Percentiles rank a stretch among this genome's conserved stretches.
Evolutionary conservation across 306 rosid genomes (phyloP).

Genomic region (Fagus crenata): DNA sequence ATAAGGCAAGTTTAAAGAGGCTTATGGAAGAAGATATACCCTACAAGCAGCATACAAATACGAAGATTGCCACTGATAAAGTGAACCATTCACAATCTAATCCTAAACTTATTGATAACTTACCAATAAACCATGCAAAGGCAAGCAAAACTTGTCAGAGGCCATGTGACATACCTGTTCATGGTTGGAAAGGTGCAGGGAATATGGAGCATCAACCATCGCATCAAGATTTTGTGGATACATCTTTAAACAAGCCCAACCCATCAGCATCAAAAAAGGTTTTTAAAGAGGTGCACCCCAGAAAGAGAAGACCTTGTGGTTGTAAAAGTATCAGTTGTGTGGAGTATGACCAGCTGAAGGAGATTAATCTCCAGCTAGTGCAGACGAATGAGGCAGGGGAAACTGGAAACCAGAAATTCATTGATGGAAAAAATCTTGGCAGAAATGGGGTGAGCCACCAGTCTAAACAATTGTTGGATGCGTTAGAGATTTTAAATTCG

Average conservation of each 20-base stretch:
- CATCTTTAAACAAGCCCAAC: conserved; percentile 28
- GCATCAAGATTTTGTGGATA: conserved; percentile 19
- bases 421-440: conserved; percentile 36
- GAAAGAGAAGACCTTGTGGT: conserved; percentile 41
- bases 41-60: not conserved
- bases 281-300: conserved; percentile 37
- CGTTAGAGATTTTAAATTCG: conserved; percentile 61
- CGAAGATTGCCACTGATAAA: not conserved
- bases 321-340: conserved; percentile 46
- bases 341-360: conserved; percentile 36
- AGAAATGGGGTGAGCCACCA: conserved; percentile 44
- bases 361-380: conserved; percentile 18
- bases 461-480: conserved; percentile 63
- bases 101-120: conserved; percentile 10
- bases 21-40: conserved; percentile 22
- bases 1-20: conserved; percentile 15
- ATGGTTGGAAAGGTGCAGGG: conserved; percentile 1
- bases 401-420: conserved; percentile 45
- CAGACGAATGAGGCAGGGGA: conserved; percentile 46
- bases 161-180: conserved; percentile 9
- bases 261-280: conserved; percentile 27
- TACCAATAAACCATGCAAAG: conserved; percentile 30
- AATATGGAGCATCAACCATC: conserved; percentile 24
- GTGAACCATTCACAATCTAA: conserved; percentile 9
- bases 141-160: conserved; percentile 19